phyloP scores from a whole-genome alignment of 768 basidiomycete species.

The Pleurotus eryngii region DNA sequence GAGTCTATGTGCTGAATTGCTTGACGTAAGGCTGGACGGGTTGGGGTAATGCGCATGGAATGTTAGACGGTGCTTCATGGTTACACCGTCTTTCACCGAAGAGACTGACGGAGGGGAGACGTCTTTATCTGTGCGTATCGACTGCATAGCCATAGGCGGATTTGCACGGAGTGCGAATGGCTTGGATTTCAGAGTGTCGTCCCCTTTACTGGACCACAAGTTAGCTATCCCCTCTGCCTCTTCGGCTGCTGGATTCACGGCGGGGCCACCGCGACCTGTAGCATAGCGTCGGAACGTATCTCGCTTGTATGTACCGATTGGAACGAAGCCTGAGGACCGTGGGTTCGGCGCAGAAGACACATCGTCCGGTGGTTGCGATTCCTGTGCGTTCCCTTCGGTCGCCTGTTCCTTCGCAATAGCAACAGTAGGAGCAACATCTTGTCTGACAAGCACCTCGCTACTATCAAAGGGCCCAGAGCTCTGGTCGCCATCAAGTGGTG shows the following conservation, averaged over 20 bases:
- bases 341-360: constrained; percentile 54
- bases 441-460: no score
- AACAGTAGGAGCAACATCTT: not conserved
- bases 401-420: not conserved
- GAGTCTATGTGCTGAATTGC: constrained; percentile 11
- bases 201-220: constrained; percentile 29
- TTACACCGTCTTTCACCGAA: constrained; percentile 1
- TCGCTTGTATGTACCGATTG: constrained; percentile 52
- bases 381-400: constrained; percentile 5
- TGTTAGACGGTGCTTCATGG: not conserved
- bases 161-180: constrained; percentile 10
- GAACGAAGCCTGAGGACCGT: constrained; percentile 74
- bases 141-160: constrained; percentile 21
- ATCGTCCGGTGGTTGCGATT: constrained; percentile 12
- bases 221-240: constrained; percentile 37
- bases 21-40: not conserved
- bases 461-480: not conserved
- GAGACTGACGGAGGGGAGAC: constrained; percentile 33
- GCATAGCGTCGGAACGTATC: constrained; percentile 29
- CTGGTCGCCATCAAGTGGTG: constrained; percentile 13
- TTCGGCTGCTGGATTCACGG: constrained; percentile 21
- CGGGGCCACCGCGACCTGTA: constrained; percentile 22
- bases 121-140: constrained; percentile 32
- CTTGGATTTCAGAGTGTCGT: not conserved
- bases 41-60: not conserved